These are phyloP conservation scores for Apiospora phragmitis DNA, from an alignment of 2,329 filamentous ascomycete species.

Conservation along the genomic window DNA sequence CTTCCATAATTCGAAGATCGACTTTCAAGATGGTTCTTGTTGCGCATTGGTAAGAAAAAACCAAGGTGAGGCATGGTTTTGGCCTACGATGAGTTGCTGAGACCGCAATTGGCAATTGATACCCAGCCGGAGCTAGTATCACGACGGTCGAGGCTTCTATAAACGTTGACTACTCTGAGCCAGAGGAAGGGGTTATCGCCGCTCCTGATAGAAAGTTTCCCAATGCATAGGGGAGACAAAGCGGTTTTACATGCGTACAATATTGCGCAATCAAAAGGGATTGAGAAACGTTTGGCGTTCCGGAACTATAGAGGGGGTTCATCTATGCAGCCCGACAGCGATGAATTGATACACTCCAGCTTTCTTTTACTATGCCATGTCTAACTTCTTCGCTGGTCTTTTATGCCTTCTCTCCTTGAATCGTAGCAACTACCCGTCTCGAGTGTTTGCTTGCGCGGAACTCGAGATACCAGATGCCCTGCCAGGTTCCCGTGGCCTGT, in stretches of 20 bases:
- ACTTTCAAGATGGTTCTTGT: not conserved
- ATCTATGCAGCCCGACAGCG: not conserved
- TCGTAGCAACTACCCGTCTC: slow-evolving; percentile 85
- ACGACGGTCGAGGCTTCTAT: not conserved
- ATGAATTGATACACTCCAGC: not conserved
- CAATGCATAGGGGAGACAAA: not conserved
- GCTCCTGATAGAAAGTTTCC: not conserved
- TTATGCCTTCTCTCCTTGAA: slow-evolving; percentile 77
- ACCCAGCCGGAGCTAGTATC: not conserved
- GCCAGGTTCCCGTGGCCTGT: slow-evolving; percentile 70
- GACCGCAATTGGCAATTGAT: not conserved
- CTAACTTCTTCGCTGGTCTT: not conserved
- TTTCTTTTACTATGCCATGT: not conserved
- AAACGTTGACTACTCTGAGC: not conserved
- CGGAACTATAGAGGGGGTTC: not conserved
- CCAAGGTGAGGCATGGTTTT: not conserved
- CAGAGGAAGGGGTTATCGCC: not conserved
- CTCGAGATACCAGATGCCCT: slow-evolving; percentile 93
- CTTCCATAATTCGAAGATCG: not conserved
- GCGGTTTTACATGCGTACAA: not conserved
- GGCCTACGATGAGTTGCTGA: not conserved
- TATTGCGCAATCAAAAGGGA: not conserved
- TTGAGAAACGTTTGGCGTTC: slow-evolving; percentile 3
- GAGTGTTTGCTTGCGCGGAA: slow-evolving; percentile 77
- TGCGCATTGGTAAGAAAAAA: not conserved